Evolutionary conservation across 2,329 filamentous ascomycete genomes (phyloP).

Genomic region (Hypoxylon sp.): DNA sequence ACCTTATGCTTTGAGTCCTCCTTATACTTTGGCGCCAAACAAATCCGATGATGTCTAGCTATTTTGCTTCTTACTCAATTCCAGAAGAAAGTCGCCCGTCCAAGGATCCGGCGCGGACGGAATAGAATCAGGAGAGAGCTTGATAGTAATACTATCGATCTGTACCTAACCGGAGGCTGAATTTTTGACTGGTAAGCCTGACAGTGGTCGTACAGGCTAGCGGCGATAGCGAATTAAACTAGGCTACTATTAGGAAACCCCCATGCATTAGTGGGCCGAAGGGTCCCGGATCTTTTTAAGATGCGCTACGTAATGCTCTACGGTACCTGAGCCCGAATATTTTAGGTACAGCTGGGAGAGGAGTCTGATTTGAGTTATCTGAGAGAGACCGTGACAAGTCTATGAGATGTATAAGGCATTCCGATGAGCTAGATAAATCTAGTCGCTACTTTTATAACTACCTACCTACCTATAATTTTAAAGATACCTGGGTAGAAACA

Average conservation of each 20-base stretch:
- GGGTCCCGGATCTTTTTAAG: conserved; percentile 34
- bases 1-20: too few relatives aligned
- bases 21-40: conserved; percentile 19
- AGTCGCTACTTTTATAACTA: not conserved
- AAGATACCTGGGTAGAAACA: not conserved
- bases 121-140: conserved; percentile 26
- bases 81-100: conserved; percentile 12
- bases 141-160: conserved; percentile 16
- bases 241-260: conserved; percentile 8
- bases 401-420: not conserved
- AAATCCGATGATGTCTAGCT: conserved; percentile 17
- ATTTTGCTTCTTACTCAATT: conserved; percentile 3
- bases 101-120: conserved; percentile 16
- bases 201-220: conserved; percentile 34
- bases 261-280: conserved; percentile 38
- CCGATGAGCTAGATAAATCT: not conserved
- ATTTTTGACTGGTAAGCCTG: conserved; percentile 39
- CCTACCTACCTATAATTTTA: too few relatives aligned
- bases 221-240: conserved; percentile 32
- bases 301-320: conserved; percentile 39
- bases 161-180: conserved; percentile 42
- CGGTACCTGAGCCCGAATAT: conserved; percentile 28
- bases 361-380: not conserved
- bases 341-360: not conserved
- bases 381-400: not conserved